These are phyloP conservation scores for Amanita pseudoporphyria DNA, from an alignment of 768 basidiomycete species.

Conservation along the genomic window DNA sequence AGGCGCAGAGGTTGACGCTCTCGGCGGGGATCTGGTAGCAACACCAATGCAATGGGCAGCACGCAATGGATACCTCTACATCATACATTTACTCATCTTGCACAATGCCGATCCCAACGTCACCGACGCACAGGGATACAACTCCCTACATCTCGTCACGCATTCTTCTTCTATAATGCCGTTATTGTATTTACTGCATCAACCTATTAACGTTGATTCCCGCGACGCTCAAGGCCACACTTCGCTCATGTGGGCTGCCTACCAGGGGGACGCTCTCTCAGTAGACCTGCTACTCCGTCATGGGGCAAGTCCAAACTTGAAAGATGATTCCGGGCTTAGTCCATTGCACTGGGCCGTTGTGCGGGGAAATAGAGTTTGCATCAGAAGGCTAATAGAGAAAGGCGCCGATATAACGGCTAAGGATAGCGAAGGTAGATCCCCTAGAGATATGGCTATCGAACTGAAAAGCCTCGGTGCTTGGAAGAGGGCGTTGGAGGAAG, in stretches of 20 bases:
- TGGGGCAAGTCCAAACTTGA: slow-evolving; percentile 68
- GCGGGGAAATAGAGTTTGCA: slow-evolving; percentile 82
- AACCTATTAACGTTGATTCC: slow-evolving; percentile 87
- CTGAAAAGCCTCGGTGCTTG: slow-evolving; percentile 87
- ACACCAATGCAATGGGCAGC: slow-evolving; percentile 99
- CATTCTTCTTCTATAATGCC: slow-evolving; percentile 96
- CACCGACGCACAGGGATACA: slow-evolving; percentile 90
- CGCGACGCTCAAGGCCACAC: slow-evolving; percentile 91
- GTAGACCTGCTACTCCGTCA: slow-evolving; percentile 86
- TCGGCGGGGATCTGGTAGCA: slow-evolving; percentile 89
- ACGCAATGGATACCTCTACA: slow-evolving; percentile 91
- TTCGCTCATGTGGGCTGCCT: slow-evolving; percentile 96
- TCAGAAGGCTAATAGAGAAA: slow-evolving; percentile 75
- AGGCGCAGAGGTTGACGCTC: slow-evolving; percentile 90
- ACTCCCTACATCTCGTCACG: slow-evolving; percentile 89
- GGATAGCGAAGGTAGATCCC: slow-evolving; percentile 78
- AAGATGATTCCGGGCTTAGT: slow-evolving; percentile 76
- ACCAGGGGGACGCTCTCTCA: slow-evolving; percentile 94
- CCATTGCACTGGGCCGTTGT: slow-evolving; percentile 98
- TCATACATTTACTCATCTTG: slow-evolving; percentile 85
- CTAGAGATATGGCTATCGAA: slow-evolving; percentile 91
- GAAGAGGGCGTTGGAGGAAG: slow-evolving; percentile 83
- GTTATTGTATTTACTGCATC: slow-evolving; percentile 82
- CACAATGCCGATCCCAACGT: slow-evolving; percentile 92
- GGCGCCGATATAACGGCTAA: slow-evolving; percentile 76